Percentiles rank a stretch among this genome's conserved stretches.
These are phyloP conservation scores for Lycium ferocissimum DNA, from an alignment of 257 asterid species.

Conservation along the genomic window DNA sequence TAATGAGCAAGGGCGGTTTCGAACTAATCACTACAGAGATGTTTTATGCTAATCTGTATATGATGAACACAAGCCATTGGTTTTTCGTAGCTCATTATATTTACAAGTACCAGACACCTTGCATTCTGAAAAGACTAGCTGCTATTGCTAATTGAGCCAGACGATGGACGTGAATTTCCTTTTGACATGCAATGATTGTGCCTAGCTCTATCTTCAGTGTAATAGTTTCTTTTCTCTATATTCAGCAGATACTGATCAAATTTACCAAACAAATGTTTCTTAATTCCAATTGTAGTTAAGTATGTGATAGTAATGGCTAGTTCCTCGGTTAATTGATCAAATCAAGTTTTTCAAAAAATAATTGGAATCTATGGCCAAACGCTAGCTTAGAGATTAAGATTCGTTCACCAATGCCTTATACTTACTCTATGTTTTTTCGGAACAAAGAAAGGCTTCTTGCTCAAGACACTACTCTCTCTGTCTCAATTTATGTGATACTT, in stretches of 20 bases:
- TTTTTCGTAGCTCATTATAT: background rate
- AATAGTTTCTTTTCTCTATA: background rate
- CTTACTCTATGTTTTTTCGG: too few relatives aligned
- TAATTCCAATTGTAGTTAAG: too few relatives aligned
- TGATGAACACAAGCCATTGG: background rate
- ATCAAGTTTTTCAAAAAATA: too few relatives aligned
- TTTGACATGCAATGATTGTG: slow-evolving; percentile 1
- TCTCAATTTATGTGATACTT: too few relatives aligned
- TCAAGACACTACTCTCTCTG: too few relatives aligned
- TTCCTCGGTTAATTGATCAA: too few relatives aligned
- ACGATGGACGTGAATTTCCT: background rate
- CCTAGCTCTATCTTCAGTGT: background rate
- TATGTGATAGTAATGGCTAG: too few relatives aligned
- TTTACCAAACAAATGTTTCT: too few relatives aligned
- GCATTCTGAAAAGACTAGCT: background rate
- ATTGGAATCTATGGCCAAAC: too few relatives aligned
- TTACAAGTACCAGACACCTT: background rate
- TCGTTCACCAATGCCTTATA: too few relatives aligned
- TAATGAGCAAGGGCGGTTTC: background rate
- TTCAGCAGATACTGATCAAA: background rate
- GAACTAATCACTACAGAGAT: background rate
- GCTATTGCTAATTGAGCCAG: background rate
- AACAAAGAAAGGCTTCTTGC: too few relatives aligned
- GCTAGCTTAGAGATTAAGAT: too few relatives aligned
- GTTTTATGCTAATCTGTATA: background rate